Evolutionary conservation across 345 rosid species (phyloP).

Genomic region (Ricinus communis): DNA sequence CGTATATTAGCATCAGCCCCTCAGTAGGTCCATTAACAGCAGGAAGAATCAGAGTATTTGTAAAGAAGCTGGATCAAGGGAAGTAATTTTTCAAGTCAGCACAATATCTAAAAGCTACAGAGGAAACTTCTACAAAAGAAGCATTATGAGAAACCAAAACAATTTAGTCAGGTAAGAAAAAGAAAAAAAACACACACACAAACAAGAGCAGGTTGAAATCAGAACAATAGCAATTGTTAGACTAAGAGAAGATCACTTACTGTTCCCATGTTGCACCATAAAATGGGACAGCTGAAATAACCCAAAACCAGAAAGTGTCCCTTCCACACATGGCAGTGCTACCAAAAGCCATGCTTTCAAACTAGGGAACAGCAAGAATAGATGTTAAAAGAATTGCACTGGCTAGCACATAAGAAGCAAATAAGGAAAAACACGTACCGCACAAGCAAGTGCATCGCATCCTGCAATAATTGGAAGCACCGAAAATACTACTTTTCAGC

Average conservation of each 20-base stretch:
- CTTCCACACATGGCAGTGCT: constrained; percentile 97
- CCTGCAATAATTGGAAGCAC: constrained; percentile 51
- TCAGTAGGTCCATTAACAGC: constrained; percentile 96
- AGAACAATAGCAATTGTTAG: neutral
- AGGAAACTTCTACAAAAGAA: neutral
- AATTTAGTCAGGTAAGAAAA: neutral
- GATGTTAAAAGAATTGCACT: constrained; percentile 11
- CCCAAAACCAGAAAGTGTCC: constrained; percentile 91
- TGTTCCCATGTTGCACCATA: constrained; percentile 95
- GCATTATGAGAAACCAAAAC: neutral
- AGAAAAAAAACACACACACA: neutral
- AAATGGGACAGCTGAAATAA: constrained; percentile 91
- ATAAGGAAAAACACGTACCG: constrained; percentile 54
- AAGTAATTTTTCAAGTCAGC: constrained; percentile 16
- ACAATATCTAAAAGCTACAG: neutral
- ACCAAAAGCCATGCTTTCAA: constrained; percentile 82
- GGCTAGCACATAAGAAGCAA: neutral
- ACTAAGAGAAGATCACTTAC: constrained; percentile 46
- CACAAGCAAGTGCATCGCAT: constrained; percentile 99
- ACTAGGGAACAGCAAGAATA: constrained; percentile 42
- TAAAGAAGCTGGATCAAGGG: constrained; percentile 65
- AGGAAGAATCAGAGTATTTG: constrained; percentile 90
- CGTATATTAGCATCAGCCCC: constrained; percentile 85
- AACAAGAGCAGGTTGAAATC: neutral
- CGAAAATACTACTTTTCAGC: constrained; percentile 21